Base-by-base conservation (phyloP, 768 basidiomycete genomes). In the Coprinellus micaceus region DNA sequence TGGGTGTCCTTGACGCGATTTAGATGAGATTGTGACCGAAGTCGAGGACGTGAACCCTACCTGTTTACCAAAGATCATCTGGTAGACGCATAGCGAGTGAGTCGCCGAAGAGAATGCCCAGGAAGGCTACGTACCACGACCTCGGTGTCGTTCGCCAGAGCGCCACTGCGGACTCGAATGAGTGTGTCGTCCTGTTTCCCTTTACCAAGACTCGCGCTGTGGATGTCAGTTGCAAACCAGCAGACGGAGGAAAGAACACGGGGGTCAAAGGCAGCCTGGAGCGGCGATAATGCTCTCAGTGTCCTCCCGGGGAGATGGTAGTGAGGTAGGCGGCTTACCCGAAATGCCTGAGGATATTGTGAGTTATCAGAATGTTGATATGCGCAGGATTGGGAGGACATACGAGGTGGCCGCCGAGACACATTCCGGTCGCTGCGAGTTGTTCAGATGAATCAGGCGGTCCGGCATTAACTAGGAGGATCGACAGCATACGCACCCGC, bases 61-160 rank as follows among this genome's bases (percentile, higher is more conserved):
- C 79, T 95, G 92, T 68, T 95, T 94, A 6, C 96, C 96, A 65
- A 98, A 98, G 52, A 98, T 93, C 88, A 97, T 88, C 83, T 94
- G 58, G 13, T 26, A 28, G 24, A 47, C 24, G 13, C 47, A 43
- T n/a, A n/a, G n/a, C n/a, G n/a, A n/a, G n/a, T n/a, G n/a, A n/a
- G n/a, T n/a, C n/a, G n/a, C n/a, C n/a, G n/a, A n/a, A n/a, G n/a
- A n/a, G n/a, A n/a, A n/a, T n/a, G n/a, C n/a, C n/a, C n/a, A n/a
- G n/a, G n/a, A n/a, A n/a, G 33, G 1, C 24, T 22, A 68, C 88
- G 56, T 71, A 91, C 91, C 62, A 91, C 86, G 12, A 97, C 71
- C 66, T 97, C 94, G 44, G 88, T 91, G 64, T 91, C 91, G 15
- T 80, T 82, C 4, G 74, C 79, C 56, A 98, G 68, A 56, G 91